Base-by-base conservation (phyloP, 257 asterid genomes). In the Penstemon davidsonii region DNA sequence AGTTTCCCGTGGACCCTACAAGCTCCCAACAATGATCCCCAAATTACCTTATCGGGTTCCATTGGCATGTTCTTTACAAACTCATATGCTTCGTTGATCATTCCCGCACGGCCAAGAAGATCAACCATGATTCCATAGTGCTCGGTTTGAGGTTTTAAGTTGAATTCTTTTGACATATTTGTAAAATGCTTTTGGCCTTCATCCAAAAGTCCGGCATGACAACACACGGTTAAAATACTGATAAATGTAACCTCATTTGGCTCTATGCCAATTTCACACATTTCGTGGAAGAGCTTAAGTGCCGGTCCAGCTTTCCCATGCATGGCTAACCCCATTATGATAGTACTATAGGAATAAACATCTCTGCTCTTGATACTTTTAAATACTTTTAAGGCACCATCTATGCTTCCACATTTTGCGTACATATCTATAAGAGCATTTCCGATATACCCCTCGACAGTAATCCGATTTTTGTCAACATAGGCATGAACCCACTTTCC, bases 51-150 rank as follows among this genome's bases (percentile, higher is more conserved):
- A 63, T 80, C 80, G 0, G 82, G 59, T 72, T 83, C 65, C 78
- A 80, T 73, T 12, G 85, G 85, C 88, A 83, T 83, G 50, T 18
- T 12, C 37, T 18, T 61, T 13, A 83, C 66, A 64, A 83, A 39
- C 15, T 69, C 66, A 61, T 59, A 78, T 9, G 85, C 84, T 67
- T 80, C 83, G 38, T 70, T 70, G 47, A 80, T 50, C 72, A 75
- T 62, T 11, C 88, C 86, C 12, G 79, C 78, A 68, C 84, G 80
- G 6, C 83, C 83, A 39, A 80, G 80, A 59, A 83, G 85, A 80
- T 83, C 88, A 49, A 76, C 85, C 88, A 78, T 80, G 78, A 80
- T 72, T 45, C 88, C 88, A 49, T 80, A 75, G 49, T 83, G 88
- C 75, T 83, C 85, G 8, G 80, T 60, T 2, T 67, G 37, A 13